Evolutionary conservation across 2,329 filamentous ascomycete genomes (phyloP).

Genomic region (Xylariaceae sp.): DNA sequence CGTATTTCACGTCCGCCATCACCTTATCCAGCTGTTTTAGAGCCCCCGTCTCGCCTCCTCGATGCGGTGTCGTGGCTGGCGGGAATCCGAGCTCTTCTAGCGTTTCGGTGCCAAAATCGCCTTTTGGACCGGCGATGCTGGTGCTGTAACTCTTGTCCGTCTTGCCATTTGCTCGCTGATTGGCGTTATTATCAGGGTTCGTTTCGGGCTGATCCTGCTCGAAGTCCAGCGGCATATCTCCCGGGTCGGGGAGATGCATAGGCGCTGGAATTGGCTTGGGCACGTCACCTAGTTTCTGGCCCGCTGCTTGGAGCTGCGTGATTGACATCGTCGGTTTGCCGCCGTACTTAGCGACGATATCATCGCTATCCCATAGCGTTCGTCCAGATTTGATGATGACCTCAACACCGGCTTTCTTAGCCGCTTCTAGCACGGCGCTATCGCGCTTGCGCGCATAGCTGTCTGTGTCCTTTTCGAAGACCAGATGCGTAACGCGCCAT

Average conservation of each 20-base stretch:
- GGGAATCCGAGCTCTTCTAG: conserved; percentile 67
- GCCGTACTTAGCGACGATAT: conserved; percentile 60
- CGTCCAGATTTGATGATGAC: conserved; percentile 62
- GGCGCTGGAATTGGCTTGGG: conserved; percentile 59
- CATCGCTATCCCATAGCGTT: conserved; percentile 71
- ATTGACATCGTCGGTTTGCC: conserved; percentile 74
- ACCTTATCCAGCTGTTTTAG: conserved; percentile 56
- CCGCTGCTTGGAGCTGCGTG: conserved; percentile 60
- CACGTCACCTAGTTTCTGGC: conserved; percentile 59
- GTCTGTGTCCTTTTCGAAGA: conserved; percentile 78
- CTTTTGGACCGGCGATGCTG: conserved; percentile 60
- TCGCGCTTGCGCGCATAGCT: conserved; percentile 66
- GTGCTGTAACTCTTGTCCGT: conserved; percentile 57
- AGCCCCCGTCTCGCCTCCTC: conserved; percentile 66
- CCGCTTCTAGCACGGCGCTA: conserved; percentile 52
- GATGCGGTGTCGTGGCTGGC: conserved; percentile 60
- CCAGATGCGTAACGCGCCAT: conserved; percentile 71
- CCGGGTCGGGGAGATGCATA: conserved; percentile 58
- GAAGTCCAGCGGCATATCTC: conserved; percentile 56
- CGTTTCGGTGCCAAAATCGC: conserved; percentile 67
- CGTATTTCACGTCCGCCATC: conserved; percentile 60
- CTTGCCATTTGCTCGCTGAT: conserved; percentile 47
- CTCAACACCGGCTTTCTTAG: conserved; percentile 61
- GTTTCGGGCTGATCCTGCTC: conserved; percentile 50
- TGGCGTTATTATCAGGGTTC: conserved; percentile 56